These are phyloP conservation scores for Coemansia sp. DNA, from an alignment of 192 early-diverging fungal species.

Conservation along the genomic window DNA sequence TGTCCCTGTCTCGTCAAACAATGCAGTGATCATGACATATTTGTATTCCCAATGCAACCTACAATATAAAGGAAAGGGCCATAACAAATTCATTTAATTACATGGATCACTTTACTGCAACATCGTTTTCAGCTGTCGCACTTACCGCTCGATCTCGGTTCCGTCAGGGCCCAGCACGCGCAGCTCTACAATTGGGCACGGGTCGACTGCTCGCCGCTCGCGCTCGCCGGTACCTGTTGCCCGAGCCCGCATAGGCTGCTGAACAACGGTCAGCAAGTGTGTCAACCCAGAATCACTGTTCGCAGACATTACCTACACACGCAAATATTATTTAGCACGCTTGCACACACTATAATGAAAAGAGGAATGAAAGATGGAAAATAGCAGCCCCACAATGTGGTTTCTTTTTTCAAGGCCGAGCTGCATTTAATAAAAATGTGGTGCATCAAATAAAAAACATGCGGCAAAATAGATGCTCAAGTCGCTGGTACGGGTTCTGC, in stretches of 20 bases:
- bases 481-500: too few relatives aligned
- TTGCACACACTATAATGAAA: too few relatives aligned
- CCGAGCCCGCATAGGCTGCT: constrained; percentile 40
- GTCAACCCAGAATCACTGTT: background rate
- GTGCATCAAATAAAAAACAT: too few relatives aligned
- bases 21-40: constrained; percentile 32
- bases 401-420: too few relatives aligned
- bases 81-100: background rate
- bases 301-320: constrained; percentile 6
- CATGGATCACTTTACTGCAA: background rate
- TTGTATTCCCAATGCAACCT: constrained; percentile 21
- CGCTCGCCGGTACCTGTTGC: constrained; percentile 19
- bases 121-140: background rate
- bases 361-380: background rate
- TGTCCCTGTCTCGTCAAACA: constrained; percentile 32
- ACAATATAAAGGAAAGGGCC: constrained; percentile 2
- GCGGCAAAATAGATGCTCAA: too few relatives aligned
- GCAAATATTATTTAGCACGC: background rate
- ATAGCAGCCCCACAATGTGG: background rate
- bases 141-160: constrained; percentile 39
- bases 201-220: constrained; percentile 39
- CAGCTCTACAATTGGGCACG: constrained; percentile 42
- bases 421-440: too few relatives aligned
- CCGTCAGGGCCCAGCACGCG: constrained; percentile 22
- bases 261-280: constrained; percentile 28